Conservation (phyloP, 805 yeast genomes). For the Nakazawaea peltata region DNA sequence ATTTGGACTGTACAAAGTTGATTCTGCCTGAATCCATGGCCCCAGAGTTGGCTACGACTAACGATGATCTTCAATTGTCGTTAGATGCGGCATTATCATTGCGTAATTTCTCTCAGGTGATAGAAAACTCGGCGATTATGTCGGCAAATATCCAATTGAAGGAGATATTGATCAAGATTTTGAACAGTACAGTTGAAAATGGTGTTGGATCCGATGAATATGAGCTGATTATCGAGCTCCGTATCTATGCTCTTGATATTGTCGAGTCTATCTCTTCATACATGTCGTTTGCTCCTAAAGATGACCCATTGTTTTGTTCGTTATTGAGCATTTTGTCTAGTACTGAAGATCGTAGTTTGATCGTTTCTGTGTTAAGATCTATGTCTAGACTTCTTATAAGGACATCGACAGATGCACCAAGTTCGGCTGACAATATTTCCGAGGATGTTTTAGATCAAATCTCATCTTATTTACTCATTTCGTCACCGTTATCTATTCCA, state of each 20-base stretch:
- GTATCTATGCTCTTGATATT: conserved; percentile 66
- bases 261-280: conserved; percentile 81
- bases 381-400: conserved; percentile 73
- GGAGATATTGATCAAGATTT: conserved; percentile 32
- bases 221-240: conserved; percentile 44
- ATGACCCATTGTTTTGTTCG: conserved; percentile 58
- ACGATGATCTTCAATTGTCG: conserved; percentile 6
- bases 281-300: conserved; percentile 63
- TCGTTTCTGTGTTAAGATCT: conserved; percentile 66
- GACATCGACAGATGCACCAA: conserved; percentile 37
- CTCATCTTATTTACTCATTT: conserved; percentile 41
- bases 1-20: conserved; percentile 17
- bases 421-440: conserved; percentile 41
- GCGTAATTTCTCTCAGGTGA: conserved; percentile 79
- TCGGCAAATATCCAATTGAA: conserved; percentile 46
- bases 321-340: conserved; percentile 42
- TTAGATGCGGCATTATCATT: conserved; percentile 55
- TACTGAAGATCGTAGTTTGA: conserved; percentile 59
- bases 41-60: not conserved
- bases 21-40: conserved; percentile 1
- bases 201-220: conserved; percentile 18
- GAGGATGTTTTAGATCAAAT: conserved; percentile 42
- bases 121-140: conserved; percentile 71
- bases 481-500: conserved; percentile 17
- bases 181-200: conserved; percentile 24